phyloP scores from a whole-genome alignment of 2,329 filamentous ascomycete species.

The Polychaeton citri region DNA sequence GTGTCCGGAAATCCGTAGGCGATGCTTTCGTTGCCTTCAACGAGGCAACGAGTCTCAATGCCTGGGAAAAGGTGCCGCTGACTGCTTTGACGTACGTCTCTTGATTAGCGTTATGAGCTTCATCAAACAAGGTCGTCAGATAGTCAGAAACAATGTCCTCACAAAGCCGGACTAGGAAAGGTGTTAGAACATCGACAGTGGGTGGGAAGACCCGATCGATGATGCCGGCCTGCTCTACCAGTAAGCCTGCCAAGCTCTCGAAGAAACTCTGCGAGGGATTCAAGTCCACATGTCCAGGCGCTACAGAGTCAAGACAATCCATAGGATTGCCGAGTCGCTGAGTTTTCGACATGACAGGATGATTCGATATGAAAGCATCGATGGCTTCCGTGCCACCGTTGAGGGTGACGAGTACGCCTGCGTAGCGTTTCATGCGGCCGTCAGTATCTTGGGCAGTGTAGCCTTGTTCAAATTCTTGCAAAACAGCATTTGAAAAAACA shows the following conservation, averaged over 20 bases:
- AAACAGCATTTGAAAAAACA: slow-evolving; percentile 80
- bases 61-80: slow-evolving; percentile 78
- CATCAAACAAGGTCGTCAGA: slow-evolving; percentile 71
- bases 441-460: slow-evolving; percentile 83
- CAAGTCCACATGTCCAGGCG: slow-evolving; percentile 56
- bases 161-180: slow-evolving; percentile 67
- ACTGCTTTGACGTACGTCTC: slow-evolving; percentile 74
- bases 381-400: slow-evolving; percentile 69
- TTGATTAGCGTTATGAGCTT: slow-evolving; percentile 63
- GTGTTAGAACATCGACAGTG: slow-evolving; percentile 55
- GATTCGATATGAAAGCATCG: slow-evolving; percentile 74
- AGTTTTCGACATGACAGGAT: slow-evolving; percentile 66
- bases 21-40: slow-evolving; percentile 54
- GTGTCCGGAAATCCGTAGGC: slow-evolving; percentile 46
- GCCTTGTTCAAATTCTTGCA: slow-evolving; percentile 85
- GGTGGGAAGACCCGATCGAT: slow-evolving; percentile 74
- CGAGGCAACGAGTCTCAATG: slow-evolving; percentile 60
- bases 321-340: slow-evolving; percentile 59
- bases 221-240: slow-evolving; percentile 70
- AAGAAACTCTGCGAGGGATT: slow-evolving; percentile 76
- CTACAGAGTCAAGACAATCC: slow-evolving; percentile 64
- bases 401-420: slow-evolving; percentile 67
- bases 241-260: slow-evolving; percentile 54
- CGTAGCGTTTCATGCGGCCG: slow-evolving; percentile 78
- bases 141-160: slow-evolving; percentile 79